Evolutionary conservation across 768 basidiomycete genomes (phyloP).

Genomic region (Russula foetens): DNA sequence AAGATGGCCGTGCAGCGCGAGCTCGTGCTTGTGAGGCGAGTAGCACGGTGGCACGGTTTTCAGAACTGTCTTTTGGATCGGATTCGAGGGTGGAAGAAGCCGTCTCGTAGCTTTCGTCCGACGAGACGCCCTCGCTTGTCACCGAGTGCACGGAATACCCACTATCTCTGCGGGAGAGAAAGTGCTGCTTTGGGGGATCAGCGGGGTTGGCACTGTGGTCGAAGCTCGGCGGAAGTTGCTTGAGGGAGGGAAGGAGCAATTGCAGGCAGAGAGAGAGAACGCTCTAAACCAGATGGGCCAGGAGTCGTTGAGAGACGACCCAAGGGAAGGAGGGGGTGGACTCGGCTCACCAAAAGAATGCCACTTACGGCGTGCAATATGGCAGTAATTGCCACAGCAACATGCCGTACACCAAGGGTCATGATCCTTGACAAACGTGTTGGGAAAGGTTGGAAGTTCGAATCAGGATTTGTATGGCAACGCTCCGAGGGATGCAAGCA

Average conservation of each 20-base stretch:
- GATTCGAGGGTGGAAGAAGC: not conserved
- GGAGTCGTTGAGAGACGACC: not conserved
- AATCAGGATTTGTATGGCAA: not conserved
- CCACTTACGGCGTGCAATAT: not conserved
- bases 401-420: not conserved
- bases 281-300: not conserved
- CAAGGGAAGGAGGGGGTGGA: not conserved
- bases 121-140: not conserved
- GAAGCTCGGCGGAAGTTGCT: conserved; percentile 1
- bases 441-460: not conserved
- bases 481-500: not conserved
- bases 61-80: not conserved
- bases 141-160: not conserved
- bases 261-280: conserved; percentile 10
- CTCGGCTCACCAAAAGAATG: conserved; percentile 2
- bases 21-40: conserved; percentile 7
- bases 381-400: not conserved
- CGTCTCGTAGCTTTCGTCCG: not conserved
- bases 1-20: conserved; percentile 1
- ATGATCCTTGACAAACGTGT: not conserved
- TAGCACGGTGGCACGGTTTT: not conserved
- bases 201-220: not conserved
- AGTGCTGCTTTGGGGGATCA: not conserved
- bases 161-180: not conserved
- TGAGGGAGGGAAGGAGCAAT: conserved; percentile 3